These are phyloP conservation scores for Rhodamnia argentea DNA, from an alignment of 345 rosid genomes.

Conservation along the genomic window DNA sequence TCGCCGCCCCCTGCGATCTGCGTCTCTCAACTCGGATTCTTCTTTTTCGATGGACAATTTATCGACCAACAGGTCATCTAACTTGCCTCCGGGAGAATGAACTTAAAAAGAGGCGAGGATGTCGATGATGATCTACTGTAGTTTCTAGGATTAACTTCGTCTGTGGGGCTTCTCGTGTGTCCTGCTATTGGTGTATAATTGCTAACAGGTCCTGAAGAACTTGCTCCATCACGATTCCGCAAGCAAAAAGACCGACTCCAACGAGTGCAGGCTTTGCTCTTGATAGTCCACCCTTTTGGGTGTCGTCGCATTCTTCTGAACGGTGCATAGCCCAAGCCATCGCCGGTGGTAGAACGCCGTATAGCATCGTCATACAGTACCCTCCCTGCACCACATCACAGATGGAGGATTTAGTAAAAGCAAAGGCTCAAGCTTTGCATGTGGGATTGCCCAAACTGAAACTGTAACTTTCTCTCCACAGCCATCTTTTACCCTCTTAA, in stretches of 20 bases:
- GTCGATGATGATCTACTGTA: background rate
- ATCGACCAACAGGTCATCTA: background rate
- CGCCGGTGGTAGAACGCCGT: slow-evolving; percentile 61
- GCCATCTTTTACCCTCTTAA: background rate
- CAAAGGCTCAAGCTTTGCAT: background rate
- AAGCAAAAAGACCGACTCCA: slow-evolving; percentile 36
- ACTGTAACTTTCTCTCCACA: background rate
- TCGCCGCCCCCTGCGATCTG: background rate
- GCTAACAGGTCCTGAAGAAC: slow-evolving; percentile 19
- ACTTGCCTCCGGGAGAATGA: background rate
- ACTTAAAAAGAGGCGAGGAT: background rate
- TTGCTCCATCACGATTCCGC: slow-evolving; percentile 37
- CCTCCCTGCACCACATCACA: slow-evolving; percentile 36
- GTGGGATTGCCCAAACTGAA: background rate
- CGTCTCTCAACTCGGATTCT: background rate
- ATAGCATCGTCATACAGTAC: slow-evolving; percentile 55
- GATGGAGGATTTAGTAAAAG: background rate
- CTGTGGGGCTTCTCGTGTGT: background rate
- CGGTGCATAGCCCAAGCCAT: slow-evolving; percentile 51
- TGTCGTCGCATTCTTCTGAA: slow-evolving; percentile 2
- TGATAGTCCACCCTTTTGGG: slow-evolving; percentile 5
- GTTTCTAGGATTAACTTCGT: background rate
- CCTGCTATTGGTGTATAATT: background rate
- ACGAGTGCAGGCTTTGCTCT: slow-evolving; percentile 26
- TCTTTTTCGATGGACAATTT: background rate